A percentile compares a stretch with the other conserved stretches of the same genome.
These are phyloP conservation scores for Aaosphaeria arxii DNA, from an alignment of 2,329 filamentous ascomycete genomes.

Conservation along the genomic window DNA sequence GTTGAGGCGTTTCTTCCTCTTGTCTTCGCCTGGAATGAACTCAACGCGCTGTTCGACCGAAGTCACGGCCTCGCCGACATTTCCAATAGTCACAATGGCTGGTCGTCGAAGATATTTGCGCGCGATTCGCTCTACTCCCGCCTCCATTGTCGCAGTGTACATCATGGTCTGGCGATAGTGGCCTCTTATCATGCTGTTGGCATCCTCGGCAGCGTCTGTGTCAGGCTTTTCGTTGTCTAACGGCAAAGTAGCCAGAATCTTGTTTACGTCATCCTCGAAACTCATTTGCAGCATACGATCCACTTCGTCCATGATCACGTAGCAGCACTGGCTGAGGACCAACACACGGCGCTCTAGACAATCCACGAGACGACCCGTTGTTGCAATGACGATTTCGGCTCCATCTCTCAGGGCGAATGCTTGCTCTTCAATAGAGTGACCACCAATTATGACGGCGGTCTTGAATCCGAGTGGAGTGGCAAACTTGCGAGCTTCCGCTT, in stretches of 20 bases:
- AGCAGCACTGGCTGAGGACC: conserved; percentile 94
- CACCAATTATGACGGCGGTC: conserved; percentile 96
- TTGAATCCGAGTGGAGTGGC: conserved; percentile 87
- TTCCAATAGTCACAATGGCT: conserved; percentile 91
- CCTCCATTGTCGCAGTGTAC: conserved; percentile 99
- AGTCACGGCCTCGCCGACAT: conserved; percentile 91
- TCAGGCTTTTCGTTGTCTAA: conserved; percentile 95
- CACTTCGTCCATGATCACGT: conserved; percentile 99
- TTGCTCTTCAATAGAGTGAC: conserved; percentile 92
- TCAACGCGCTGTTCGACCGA: conserved; percentile 97
- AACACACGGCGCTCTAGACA: conserved; percentile 91
- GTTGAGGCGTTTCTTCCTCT: conserved; percentile 90
- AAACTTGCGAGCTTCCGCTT: conserved; percentile 90
- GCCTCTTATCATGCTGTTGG: conserved; percentile 77
- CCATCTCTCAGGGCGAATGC: conserved; percentile 85
- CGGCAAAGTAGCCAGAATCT: conserved; percentile 91
- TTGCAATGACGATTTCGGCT: conserved; percentile 97
- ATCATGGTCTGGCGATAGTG: conserved; percentile 98
- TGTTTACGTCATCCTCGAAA: conserved; percentile 96
- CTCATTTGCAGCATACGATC: conserved; percentile 99
- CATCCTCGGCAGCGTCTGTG: conserved; percentile 84
- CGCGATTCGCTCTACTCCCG: conserved; percentile 90
- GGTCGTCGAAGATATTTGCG: conserved; percentile 92
- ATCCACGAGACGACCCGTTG: conserved; percentile 92
- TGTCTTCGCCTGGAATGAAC: conserved; percentile 86